Evolutionary conservation across 352 stramenopile genomes (phyloP), one percentile per base, ranked within the genome.

Genomic region (Phytopythium vexans): DNA sequence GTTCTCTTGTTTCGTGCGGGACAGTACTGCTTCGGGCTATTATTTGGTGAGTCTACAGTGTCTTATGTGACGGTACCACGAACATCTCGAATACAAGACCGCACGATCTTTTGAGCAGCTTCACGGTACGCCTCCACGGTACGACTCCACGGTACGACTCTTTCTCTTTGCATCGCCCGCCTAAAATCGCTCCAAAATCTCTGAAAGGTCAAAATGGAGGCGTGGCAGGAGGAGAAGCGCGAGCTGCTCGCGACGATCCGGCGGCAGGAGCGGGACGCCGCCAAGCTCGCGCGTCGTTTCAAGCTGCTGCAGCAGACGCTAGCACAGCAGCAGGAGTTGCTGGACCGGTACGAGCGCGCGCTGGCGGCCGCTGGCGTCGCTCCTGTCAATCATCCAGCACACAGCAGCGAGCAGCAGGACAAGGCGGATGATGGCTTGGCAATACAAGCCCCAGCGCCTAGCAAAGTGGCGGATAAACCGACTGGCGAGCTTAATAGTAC

Each of bases 311-410:
- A 93, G 51, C 58, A 65, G 43, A 81, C 77, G 37, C 55, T 91
- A 9, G 67, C 72, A 35, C 63, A 85, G 53, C 83, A 93, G 51
- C 83, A 93, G 58, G 63, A 71, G n/a, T 47, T 92, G 53, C 45
- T 94, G 15, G 75, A 94, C 41, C 70, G 64, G 15, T 90, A 91
- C 49, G 75, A 94, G 45, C 54, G 59, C 37, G 71, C 64, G 34
- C 49, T 94, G 9, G 34, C 40, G 8, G 8, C 41, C 4, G 58
- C 42, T 11, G 48, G 57, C 45, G 45, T 31, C 3, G 3, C 21
- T 27, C 21, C 21, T 27, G 21, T 27, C 21, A 27, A 27, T 27
- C 21, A 2, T 27, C 21, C 21, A 2, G 21, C 21, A 27, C 21
- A 27, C 1, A 27, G 2, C 21, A 27, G 21, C 21, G 21, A 27